Base-by-base conservation (phyloP, 768 basidiomycete species). In the Kwoniella shandongensis region DNA sequence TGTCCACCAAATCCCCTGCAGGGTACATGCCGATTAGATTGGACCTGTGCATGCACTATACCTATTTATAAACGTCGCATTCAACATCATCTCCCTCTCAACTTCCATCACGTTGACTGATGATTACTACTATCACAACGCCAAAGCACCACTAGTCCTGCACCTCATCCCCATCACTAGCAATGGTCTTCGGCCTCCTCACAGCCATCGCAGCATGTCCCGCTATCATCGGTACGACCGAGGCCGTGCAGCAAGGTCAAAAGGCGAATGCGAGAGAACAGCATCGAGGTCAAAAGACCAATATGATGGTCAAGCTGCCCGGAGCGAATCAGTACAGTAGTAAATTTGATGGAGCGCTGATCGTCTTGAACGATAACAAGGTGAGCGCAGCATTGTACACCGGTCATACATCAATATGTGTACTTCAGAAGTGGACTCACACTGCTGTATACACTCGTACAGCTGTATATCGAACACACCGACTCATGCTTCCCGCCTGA, bases 281-380 rank as follows among this genome's bases (percentile, higher is more conserved):
- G n/a, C 55, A 57, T 44, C 55, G 55, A n/a, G 55, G 55, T 15
- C 55, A 57, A 25, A 57, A 57, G 36, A 42, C 42, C 38, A 57
- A 57, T 26, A 15, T 57, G 36, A 36, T 57, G 11, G 47, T 50
- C 38, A 42, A 32, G 20, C 30, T 57, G 15, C 32, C 44, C 26
- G 54, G 44, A 1, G 32, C 32, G 32, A 42, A 42, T 17, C 8
- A 6, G 8, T 57, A 57, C 18, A 57, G 44, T 12, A 40, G 42
- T 27, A 57, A 57, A 18, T 57, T 57, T 23, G 55, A 57, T 4
- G 55, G 55, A 17, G 46, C 55, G 3, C n/a, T 57, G 29, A 35
- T 57, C 2, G 55, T 57, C 2, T 23, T 57, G 22, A 57, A 50
- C 30, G 48, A 57, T 27, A 50, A 57, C 30, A 57, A 57, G 27